Evolutionary conservation across 371 early-diverging fungal genomes (phyloP), one percentile per base, ranked within the genome.

Genomic region (Apophysomyces variabilis): DNA sequence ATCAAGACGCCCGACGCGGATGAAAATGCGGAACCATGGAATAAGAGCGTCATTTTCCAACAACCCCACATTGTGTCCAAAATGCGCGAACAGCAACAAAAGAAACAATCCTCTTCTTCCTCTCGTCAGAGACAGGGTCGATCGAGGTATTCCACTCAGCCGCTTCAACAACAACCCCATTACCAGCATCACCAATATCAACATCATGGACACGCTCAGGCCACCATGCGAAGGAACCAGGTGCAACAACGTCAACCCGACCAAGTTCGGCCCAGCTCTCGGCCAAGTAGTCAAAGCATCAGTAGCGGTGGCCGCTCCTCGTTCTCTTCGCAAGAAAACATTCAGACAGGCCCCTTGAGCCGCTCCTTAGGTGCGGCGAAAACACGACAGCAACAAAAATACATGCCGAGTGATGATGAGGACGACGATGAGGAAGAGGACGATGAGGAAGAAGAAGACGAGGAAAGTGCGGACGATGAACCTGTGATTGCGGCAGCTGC

Each of bases 1-100:
- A 72, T 72, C 43, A 72, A 72, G 50, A 72, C 73, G 13, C 69
- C 73, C 14, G 66, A 64, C 44, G 38, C 47, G 7, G 21, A 50
- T 11, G 54, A 50, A 50, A 21, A 21, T 18, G 54, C 54, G 21
- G 54, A 50, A 6, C 54, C 54, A 50, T 50, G 54, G 54, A 50
- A n/a, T 9, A 50, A 50, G 11, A 50, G 54, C 11, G 54, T 50
- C 9, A 50, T 50, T 9, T 50, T 50, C 21, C 54, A 50, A 50
- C 54, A 50, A 21, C 54, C 54, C 21, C 54, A 50, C 11, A 21
- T 50, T 21, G 21, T 11, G 9, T 16, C 54, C 21, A 50, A 50
- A 21, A n/a, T 50, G 21, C 54, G 21, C 4, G 54, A 50, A 16
- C n/a, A 50, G 8, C n/a, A 21, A n/a, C 54, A 50, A 50, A 50